These are phyloP conservation scores for Lasiosphaeris hirsuta DNA, from an alignment of 495 filamentous ascomycete species.

Conservation along the genomic window DNA sequence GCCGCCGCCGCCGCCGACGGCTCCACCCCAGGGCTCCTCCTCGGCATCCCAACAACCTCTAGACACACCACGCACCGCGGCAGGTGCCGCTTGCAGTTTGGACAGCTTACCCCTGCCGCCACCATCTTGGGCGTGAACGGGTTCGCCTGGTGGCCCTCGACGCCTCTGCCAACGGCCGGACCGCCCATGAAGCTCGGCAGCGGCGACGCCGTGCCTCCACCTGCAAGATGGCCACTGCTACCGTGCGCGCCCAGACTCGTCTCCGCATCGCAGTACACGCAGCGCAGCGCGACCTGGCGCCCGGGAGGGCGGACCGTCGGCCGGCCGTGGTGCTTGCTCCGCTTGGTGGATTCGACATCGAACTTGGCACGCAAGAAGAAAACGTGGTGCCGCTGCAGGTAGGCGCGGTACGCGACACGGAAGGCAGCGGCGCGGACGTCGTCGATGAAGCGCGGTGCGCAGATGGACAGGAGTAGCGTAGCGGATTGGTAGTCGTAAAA, in stretches of 20 bases:
- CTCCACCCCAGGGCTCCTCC: slow-evolving; percentile 29
- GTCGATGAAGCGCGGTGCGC: slow-evolving; percentile 75
- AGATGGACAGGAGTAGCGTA: slow-evolving; percentile 76
- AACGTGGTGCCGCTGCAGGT: slow-evolving; percentile 65
- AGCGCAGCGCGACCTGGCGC: slow-evolving; percentile 76
- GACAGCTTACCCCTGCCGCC: slow-evolving; percentile 63
- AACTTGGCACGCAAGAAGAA: slow-evolving; percentile 57
- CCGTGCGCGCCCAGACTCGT: slow-evolving; percentile 36
- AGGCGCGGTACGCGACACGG: slow-evolving; percentile 75
- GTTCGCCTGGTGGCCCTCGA: slow-evolving; percentile 25
- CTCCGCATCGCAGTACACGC: slow-evolving; percentile 73
- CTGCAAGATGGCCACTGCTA: slow-evolving; percentile 16
- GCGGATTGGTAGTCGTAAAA: slow-evolving; percentile 89
- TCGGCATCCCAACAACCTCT: slow-evolving; percentile 75
- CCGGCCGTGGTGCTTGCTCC: slow-evolving; percentile 58
- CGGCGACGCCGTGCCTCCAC: slow-evolving; percentile 10
- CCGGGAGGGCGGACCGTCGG: slow-evolving; percentile 62
- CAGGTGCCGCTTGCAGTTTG: slow-evolving; percentile 80
- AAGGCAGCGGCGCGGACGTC: slow-evolving; percentile 73
- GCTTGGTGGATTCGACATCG: slow-evolving; percentile 58
- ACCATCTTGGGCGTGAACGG: slow-evolving; percentile 45
- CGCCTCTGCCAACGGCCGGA: neutral
- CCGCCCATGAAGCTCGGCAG: slow-evolving; percentile 17
- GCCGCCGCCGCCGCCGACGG: neutral
- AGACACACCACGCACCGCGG: slow-evolving; percentile 87